These are phyloP conservation scores for Aspergillus viridinutans DNA, from an alignment of 2,329 filamentous ascomycete species.

Conservation along the genomic window DNA sequence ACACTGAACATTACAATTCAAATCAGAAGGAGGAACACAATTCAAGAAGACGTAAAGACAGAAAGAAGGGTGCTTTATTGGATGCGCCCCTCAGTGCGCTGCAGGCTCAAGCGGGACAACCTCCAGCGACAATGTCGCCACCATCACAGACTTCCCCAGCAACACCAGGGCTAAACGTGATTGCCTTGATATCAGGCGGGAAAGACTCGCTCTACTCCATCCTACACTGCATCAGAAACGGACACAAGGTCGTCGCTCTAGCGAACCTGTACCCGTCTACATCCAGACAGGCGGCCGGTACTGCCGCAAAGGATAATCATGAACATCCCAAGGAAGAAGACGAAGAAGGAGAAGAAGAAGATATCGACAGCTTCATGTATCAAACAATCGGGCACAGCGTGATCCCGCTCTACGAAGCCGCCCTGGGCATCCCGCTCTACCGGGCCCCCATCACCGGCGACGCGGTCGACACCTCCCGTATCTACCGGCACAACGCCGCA, in stretches of 20 bases:
- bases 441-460: conserved; percentile 69
- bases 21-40: too few species aligned
- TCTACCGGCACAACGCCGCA: conserved; percentile 54
- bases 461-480: conserved; percentile 65
- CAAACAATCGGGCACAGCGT: conserved; percentile 90
- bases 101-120: not conserved
- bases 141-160: conserved; percentile 23
- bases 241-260: conserved; percentile 78
- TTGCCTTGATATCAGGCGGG: conserved; percentile 89
- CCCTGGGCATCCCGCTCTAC: conserved; percentile 78
- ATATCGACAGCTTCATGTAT: conserved; percentile 99
- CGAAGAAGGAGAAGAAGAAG: conserved; percentile 43
- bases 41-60: not conserved
- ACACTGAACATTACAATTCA: too few species aligned
- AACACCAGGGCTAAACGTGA: conserved; percentile 58
- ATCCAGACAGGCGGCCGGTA: conserved; percentile 1
- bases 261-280: conserved; percentile 74
- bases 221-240: conserved; percentile 82
- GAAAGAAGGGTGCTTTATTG: not conserved
- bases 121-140: conserved; percentile 33
- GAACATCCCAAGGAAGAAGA: conserved; percentile 1
- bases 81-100: not conserved
- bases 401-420: conserved; percentile 76
- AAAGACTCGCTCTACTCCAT: conserved; percentile 96
- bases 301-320: conserved; percentile 2